These are phyloP conservation scores for Isoetes engelmannii DNA, from an alignment of 83 land plant genomes.

Conservation along the genomic window DNA sequence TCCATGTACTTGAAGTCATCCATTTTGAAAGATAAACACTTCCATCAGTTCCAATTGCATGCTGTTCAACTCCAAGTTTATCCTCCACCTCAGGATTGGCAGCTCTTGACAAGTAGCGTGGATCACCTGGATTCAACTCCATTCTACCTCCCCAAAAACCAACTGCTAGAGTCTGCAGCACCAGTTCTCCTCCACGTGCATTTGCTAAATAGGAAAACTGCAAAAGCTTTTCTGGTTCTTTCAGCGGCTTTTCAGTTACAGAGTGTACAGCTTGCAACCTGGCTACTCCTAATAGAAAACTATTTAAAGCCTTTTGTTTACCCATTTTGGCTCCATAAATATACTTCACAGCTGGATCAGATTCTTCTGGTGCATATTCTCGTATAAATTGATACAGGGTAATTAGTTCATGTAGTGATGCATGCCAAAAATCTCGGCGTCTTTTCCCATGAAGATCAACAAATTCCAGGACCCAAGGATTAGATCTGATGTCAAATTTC, in stretches of 20 bases:
- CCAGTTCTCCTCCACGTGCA: conserved; percentile 74
- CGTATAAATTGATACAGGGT: conserved; percentile 50
- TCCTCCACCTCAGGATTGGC: conserved; percentile 28
- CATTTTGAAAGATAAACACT: conserved; percentile 71
- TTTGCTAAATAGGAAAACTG: conserved; percentile 60
- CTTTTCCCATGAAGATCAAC: conserved; percentile 78
- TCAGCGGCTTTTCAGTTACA: conserved; percentile 35
- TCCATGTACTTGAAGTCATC: conserved; percentile 77
- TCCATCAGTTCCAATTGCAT: conserved; percentile 73
- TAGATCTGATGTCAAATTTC: conserved; percentile 38
- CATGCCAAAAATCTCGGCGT: conserved; percentile 85
- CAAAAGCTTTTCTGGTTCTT: conserved; percentile 55
- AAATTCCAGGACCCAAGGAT: conserved; percentile 76
- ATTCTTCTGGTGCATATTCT: conserved; percentile 66
- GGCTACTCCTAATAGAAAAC: conserved; percentile 61
- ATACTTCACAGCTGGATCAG: conserved; percentile 44
- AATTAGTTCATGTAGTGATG: conserved; percentile 61
- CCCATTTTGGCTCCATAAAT: conserved; percentile 71
- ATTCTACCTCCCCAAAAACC: conserved; percentile 80
- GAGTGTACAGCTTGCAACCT: conserved; percentile 77
- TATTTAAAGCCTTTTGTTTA: conserved; percentile 40
- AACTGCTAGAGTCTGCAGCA: conserved; percentile 74
- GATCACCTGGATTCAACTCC: conserved; percentile 31
- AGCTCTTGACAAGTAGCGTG: conserved; percentile 5
- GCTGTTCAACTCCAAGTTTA: conserved; percentile 29